Evolutionary conservation across 2,329 filamentous ascomycete genomes (phyloP), one percentile per base, ranked within the genome.

Genomic region (Fusarium acutatum): DNA sequence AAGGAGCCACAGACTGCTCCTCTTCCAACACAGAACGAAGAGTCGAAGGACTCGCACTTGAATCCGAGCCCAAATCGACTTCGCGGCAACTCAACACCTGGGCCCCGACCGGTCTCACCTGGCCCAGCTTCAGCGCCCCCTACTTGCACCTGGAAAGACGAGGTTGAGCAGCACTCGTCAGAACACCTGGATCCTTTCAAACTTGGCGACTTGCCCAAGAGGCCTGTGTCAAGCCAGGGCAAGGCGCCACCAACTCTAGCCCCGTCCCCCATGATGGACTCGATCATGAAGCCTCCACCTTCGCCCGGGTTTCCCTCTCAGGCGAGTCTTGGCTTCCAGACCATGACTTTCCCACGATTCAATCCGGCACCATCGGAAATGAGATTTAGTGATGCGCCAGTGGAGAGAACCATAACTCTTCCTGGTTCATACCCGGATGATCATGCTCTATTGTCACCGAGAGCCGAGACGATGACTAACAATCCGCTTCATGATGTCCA

Each of bases 391-490:
- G 65, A 72, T 34, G 60, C 58, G 26, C 71, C 76, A 15, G 72
- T 79, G 7, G 81, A 82, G 60, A 79, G 82, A 77, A 82, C 82
- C 68, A 76, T 85, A 35, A 70, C 81, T 15, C 77, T 85, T 28
- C 72, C 73, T 64, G 82, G 67, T 65, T 79, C 77, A 24, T 81
- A 75, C 62, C 72, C 84, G 4, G 83, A 85, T 20, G 85, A 88
- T 18, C 87, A 90, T 17, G 87, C 90, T 18, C 82, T 93, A 15
- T 87, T 94, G 86, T 94, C 92, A 6, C 93, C 93, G 1, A 88
- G 93, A 47, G 90, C 86, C 3, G 91, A 93, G 76, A 89, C 91
- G 22, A 95, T 95, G 85, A 94, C 91, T 5, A 89, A 87, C 69
- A 92, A 93, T 69, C 89, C 90, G 4, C 85, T 93, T 56, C 88